These are phyloP conservation scores for Auricularia heimuer DNA, from an alignment of 768 basidiomycete genomes.

Conservation along the genomic window DNA sequence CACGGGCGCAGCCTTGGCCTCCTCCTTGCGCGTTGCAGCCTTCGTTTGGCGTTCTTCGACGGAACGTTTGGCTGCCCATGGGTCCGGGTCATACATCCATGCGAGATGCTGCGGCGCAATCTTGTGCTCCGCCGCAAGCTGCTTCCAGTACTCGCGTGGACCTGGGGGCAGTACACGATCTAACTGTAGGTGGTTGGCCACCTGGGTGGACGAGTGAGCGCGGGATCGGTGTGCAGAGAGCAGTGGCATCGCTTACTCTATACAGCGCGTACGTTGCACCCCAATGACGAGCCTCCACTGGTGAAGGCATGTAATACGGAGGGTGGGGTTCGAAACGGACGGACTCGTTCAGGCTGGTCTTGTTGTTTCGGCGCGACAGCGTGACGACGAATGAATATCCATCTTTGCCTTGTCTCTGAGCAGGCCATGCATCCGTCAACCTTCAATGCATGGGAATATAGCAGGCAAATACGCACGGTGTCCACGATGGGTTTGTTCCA, in stretches of 20 bases:
- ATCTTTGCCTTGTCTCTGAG: conserved; percentile 36
- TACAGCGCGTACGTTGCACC: conserved; percentile 82
- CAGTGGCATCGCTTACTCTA: conserved; percentile 40
- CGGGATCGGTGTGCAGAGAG: no score
- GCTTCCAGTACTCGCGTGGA: conserved; percentile 81
- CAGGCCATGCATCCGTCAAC: conserved; percentile 7
- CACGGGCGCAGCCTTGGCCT: conserved; percentile 13
- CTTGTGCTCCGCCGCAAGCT: conserved; percentile 63
- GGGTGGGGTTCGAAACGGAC: conserved; percentile 70
- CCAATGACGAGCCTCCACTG: conserved; percentile 82
- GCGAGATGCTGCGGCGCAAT: conserved; percentile 53
- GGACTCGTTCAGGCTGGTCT: conserved; percentile 55
- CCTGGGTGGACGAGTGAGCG: conserved; percentile 27
- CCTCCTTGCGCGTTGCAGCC: conserved; percentile 34
- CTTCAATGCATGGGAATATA: neutral
- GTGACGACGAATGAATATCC: conserved; percentile 52
- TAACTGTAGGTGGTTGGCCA: conserved; percentile 65
- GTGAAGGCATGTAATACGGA: conserved; percentile 52
- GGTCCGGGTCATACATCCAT: conserved; percentile 87
- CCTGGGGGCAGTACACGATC: conserved; percentile 71
- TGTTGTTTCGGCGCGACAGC: conserved; percentile 59
- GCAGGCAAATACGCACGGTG: conserved; percentile 36
- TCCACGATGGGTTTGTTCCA: conserved; percentile 55
- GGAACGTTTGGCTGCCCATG: conserved; percentile 62
- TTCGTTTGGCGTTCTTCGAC: conserved; percentile 60